These are phyloP conservation scores for Chaetomiaceae sp. DNA, from an alignment of 2,329 filamentous ascomycete species.

Conservation along the genomic window DNA sequence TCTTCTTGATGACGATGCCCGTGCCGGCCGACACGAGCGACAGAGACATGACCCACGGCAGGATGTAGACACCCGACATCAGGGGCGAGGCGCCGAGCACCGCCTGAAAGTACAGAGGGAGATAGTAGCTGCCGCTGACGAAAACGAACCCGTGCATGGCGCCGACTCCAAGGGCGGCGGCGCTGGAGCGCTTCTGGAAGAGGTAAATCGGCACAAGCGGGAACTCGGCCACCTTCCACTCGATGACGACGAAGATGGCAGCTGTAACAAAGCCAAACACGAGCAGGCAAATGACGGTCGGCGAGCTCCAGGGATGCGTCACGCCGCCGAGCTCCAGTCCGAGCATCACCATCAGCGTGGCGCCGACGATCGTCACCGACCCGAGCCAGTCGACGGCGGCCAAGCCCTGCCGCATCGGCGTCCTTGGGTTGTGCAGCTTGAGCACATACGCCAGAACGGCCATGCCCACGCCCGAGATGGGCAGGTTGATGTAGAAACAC, in stretches of 20 bases:
- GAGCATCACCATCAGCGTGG: slow-evolving; percentile 63
- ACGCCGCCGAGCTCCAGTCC: slow-evolving; percentile 66
- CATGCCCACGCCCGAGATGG: slow-evolving; percentile 51
- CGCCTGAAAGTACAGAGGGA: slow-evolving; percentile 70
- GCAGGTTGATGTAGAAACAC: slow-evolving; percentile 47
- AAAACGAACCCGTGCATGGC: slow-evolving; percentile 52
- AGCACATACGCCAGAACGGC: slow-evolving; percentile 57
- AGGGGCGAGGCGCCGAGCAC: slow-evolving; percentile 58
- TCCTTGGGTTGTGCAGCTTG: slow-evolving; percentile 62
- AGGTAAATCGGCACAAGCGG: slow-evolving; percentile 65
- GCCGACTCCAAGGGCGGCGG: slow-evolving; percentile 48
- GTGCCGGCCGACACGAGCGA: slow-evolving; percentile 39
- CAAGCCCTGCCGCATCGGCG: slow-evolving; percentile 56
- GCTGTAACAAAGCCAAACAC: slow-evolving; percentile 52
- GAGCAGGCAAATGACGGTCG: slow-evolving; percentile 57
- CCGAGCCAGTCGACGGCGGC: slow-evolving; percentile 59
- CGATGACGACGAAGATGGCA: slow-evolving; percentile 52
- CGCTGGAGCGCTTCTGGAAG: slow-evolving; percentile 51
- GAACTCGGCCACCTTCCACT: slow-evolving; percentile 58
- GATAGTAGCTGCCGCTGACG: slow-evolving; percentile 63
- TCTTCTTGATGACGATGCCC: slow-evolving; percentile 44
- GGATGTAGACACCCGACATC: slow-evolving; percentile 55
- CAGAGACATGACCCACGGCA: slow-evolving; percentile 54
- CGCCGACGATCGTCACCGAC: slow-evolving; percentile 56
- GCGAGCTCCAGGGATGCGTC: slow-evolving; percentile 55